Evolutionary conservation across 2,329 filamentous ascomycete genomes (phyloP).

Genomic region (Mollisiaceae sp.): DNA sequence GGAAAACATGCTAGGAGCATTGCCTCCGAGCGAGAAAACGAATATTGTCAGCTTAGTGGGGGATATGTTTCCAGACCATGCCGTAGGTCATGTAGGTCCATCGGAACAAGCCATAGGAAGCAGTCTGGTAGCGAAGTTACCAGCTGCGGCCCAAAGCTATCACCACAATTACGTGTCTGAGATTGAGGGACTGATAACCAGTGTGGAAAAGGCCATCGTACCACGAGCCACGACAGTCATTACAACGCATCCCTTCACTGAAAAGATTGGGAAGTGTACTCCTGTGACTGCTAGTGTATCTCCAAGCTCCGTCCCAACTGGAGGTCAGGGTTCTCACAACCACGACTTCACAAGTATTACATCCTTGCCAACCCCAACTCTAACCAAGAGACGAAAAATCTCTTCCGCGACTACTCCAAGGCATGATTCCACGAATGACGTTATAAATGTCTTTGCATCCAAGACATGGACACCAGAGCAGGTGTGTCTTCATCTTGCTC

Average conservation of each 20-base stretch:
- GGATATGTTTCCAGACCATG: no score
- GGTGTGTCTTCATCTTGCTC: not conserved
- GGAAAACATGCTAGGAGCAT: no score
- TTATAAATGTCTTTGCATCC: not conserved
- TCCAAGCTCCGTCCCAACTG: no score
- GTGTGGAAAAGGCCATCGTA: not conserved
- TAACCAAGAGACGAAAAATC: not conserved
- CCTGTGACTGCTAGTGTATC: no score
- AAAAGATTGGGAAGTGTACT: no score
- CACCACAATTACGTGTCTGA: not conserved
- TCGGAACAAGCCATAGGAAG: not conserved
- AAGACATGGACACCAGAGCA: not conserved
- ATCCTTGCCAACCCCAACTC: not conserved
- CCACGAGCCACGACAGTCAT: no score
- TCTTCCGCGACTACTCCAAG: not conserved
- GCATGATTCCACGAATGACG: not conserved
- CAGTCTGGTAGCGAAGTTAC: not conserved
- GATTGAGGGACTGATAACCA: not conserved
- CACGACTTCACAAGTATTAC: no score
- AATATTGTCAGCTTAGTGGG: no score
- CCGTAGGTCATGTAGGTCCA: not conserved
- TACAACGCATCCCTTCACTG: no score
- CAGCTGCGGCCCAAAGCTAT: not conserved
- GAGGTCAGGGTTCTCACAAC: no score
- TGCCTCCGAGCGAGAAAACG: no score